Evolutionary conservation across 768 basidiomycete species (phyloP).

Genomic region (Hypholoma fasciculare): DNA sequence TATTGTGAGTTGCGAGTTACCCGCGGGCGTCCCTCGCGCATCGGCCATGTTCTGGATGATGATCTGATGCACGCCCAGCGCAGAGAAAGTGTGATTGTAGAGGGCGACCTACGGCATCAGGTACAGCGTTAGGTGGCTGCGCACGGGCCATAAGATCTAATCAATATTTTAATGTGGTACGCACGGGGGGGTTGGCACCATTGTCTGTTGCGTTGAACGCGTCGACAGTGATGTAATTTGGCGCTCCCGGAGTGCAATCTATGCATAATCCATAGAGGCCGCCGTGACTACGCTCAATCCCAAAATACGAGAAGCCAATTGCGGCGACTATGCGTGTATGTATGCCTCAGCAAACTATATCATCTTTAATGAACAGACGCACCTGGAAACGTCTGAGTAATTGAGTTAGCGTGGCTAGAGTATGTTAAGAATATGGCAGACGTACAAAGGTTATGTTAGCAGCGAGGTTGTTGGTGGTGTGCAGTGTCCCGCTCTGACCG

Average conservation of each 20-base stretch:
- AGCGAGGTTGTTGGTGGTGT: neutral
- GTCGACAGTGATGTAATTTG: constrained; percentile 19
- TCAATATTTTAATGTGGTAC: neutral
- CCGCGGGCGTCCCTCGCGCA: constrained; percentile 13
- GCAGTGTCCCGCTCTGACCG: neutral
- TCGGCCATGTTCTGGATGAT: constrained; percentile 27
- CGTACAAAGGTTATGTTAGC: neutral
- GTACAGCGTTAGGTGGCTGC: too few species aligned
- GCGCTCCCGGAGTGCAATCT: constrained; percentile 25
- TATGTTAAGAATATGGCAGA: neutral
- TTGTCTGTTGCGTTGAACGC: constrained; percentile 23
- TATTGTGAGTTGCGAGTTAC: constrained; percentile 30
- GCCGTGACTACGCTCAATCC: constrained; percentile 23
- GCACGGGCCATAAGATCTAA: neutral
- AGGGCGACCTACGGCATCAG: neutral
- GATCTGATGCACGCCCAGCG: constrained; percentile 25
- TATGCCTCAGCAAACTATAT: neutral
- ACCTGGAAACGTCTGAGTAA: neutral
- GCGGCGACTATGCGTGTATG: constrained; percentile 17
- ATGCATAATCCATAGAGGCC: constrained; percentile 27
- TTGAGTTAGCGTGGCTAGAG: neutral
- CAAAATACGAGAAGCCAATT: constrained; percentile 26
- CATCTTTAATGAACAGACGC: neutral
- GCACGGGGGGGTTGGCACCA: constrained; percentile 26
- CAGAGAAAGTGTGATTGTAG: neutral